phyloP scores from a whole-genome alignment of 2,329 filamentous ascomycete species.

The Exserohilum rostratum region DNA sequence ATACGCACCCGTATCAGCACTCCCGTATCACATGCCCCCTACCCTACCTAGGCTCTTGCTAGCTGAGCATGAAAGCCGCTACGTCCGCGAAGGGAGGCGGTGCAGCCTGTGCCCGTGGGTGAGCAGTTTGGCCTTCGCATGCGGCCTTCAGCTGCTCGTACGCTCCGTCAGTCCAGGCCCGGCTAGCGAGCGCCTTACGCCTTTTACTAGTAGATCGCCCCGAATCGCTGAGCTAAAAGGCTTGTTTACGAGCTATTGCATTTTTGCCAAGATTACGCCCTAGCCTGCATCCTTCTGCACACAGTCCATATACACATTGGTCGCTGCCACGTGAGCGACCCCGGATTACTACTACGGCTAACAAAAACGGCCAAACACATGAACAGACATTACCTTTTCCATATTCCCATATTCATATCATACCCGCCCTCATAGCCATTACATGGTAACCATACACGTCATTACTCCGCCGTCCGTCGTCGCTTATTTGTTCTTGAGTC shows the following conservation, averaged over 20 bases:
- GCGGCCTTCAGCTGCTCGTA: neutral
- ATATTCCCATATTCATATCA: neutral
- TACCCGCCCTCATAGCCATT: neutral
- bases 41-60: neutral
- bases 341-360: conserved; percentile 2
- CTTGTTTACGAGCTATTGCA: neutral
- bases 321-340: conserved; percentile 3
- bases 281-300: neutral
- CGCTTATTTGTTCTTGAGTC: conserved; percentile 34
- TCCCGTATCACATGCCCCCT: neutral
- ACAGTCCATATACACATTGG: neutral
- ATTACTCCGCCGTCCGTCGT: neutral
- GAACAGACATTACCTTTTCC: neutral
- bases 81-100: too few species aligned
- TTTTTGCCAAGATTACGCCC: conserved; percentile 2
- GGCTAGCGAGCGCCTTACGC: neutral
- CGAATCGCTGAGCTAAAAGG: neutral
- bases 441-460: neutral
- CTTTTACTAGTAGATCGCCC: too few species aligned
- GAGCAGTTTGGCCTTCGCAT: too few species aligned
- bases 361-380: neutral
- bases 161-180: neutral
- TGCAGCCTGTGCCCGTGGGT: too few species aligned
- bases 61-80: neutral
- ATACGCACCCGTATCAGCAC: neutral